phyloP scores from a whole-genome alignment of 345 rosid species.

The Syzygium grande region DNA sequence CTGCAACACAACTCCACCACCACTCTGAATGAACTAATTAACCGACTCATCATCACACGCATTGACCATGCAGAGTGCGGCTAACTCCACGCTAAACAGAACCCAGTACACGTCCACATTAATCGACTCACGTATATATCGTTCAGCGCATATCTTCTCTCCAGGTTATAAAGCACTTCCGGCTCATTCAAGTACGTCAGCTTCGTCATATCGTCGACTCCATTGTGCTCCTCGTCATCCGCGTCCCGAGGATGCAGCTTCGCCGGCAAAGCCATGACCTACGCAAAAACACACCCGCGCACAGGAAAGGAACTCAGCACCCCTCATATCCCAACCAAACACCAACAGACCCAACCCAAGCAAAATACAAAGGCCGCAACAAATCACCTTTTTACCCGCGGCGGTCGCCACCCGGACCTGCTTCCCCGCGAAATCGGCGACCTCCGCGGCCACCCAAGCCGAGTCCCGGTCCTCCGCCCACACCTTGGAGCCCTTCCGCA shows the following conservation, averaged over 20 bases:
- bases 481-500: conserved; percentile 69
- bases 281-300: not conserved
- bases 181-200: conserved; percentile 94
- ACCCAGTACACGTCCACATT: not conserved
- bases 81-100: not conserved
- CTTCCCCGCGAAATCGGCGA: conserved; percentile 37
- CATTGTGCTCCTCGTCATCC: conserved; percentile 85
- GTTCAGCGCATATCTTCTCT: conserved; percentile 83
- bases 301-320: not conserved
- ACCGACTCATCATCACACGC: not conserved
- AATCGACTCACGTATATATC: conserved; percentile 80
- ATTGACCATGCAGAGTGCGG: not conserved
- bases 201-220: conserved; percentile 98
- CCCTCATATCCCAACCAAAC: not conserved
- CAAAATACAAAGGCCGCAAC: not conserved
- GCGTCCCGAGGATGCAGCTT: conserved; percentile 65
- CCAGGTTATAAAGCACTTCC: conserved; percentile 82
- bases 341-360: not conserved
- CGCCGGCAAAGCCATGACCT: conserved; percentile 47
- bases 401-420: conserved; percentile 44
- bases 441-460: conserved; percentile 85
- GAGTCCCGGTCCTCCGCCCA: conserved; percentile 74
- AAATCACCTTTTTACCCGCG: conserved; percentile 54
- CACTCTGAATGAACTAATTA: not conserved
- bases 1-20: not conserved